Evolutionary conservation across 2,329 filamentous ascomycete genomes (phyloP).

Genomic region (Passalora sequoiae): DNA sequence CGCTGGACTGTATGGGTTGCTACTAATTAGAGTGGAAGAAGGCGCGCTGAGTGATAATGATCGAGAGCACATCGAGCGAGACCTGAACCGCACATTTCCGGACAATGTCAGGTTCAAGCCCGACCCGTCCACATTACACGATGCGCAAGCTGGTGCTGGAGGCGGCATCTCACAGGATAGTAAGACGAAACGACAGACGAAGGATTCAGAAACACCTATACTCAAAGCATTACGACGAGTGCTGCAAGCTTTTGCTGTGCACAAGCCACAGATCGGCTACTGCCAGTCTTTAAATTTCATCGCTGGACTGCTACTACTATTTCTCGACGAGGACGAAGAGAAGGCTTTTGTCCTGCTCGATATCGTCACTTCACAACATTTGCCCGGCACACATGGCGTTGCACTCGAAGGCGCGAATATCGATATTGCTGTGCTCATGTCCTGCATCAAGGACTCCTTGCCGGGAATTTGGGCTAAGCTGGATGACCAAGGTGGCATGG

Average conservation of each 20-base stretch:
- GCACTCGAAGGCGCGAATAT: conserved; percentile 89
- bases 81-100: conserved; percentile 88
- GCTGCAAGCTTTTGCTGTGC: conserved; percentile 80
- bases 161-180: conserved; percentile 29
- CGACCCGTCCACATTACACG: conserved; percentile 35
- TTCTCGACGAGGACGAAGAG: conserved; percentile 75
- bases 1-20: conserved; percentile 67
- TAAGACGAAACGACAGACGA: conserved; percentile 31
- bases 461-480: conserved; percentile 84
- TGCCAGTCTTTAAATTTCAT: conserved; percentile 96
- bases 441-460: conserved; percentile 72
- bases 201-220: conserved; percentile 64
- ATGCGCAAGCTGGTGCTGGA: conserved; percentile 29
- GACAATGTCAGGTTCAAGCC: conserved; percentile 91
- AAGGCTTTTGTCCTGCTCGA: conserved; percentile 90
- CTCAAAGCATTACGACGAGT: conserved; percentile 78
- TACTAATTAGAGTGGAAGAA: conserved; percentile 61
- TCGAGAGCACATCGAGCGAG: conserved; percentile 85
- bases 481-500: conserved; percentile 61
- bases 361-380: conserved; percentile 80
- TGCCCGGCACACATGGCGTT: conserved; percentile 87
- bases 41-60: conserved; percentile 62
- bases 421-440: conserved; percentile 90
- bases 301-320: conserved; percentile 80
- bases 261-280: conserved; percentile 88